Evolutionary conservation across 495 filamentous ascomycete species (phyloP), one percentile per base, ranked within the genome.

Genomic region (Talaromyces proteolyticus): DNA sequence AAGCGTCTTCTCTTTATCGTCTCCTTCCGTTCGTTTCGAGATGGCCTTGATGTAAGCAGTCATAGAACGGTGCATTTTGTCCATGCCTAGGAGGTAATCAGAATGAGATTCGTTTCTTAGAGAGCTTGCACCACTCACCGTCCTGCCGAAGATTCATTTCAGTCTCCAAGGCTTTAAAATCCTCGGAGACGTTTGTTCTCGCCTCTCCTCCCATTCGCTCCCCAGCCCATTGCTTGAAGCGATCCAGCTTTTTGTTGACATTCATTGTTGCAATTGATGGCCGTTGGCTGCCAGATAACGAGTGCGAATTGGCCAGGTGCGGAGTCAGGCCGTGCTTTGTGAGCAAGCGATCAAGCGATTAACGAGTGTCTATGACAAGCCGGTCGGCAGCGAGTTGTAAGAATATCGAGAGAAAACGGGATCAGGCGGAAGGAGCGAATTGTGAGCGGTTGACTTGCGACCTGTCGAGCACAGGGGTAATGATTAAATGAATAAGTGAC

Each of bases 191-290:
- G 61, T 73, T 84, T 11, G 91, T 96, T 71, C 92, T 95, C 61
- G 81, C 80, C 68, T 97, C 93, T 43, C 83, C 82, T 57, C 93
- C 93, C 90, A 98, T 96, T 70, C 90, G 85, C 74, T 98, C 93
- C 49, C 89, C 89, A 10, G 90, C 90, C 92, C 92, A 98, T 86
- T 98, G 93, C 77, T 93, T 95, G 73, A 96, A 84, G 53, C 94
- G 86, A 68, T 89, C 93, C 62, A 97, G 80, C 66, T 95, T 95
- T 78, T 94, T 92, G 71, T 91, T 92, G 74, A 95, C 84, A 69
- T 91, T 89, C 91, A 96, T 95, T 11, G 5, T 47, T 6, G 18
- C 18, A 16, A 17, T 41, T 41, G n/a, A n/a, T n/a, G n/a, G n/a
- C n/a, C n/a, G n/a, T n/a, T n/a, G n/a, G n/a, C n/a, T n/a, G n/a